A percentile compares a stretch with the other conserved stretches of the same genome.
Evolutionary conservation across 2,329 filamentous ascomycete species (phyloP).

Genomic region (Penicillium sp.): DNA sequence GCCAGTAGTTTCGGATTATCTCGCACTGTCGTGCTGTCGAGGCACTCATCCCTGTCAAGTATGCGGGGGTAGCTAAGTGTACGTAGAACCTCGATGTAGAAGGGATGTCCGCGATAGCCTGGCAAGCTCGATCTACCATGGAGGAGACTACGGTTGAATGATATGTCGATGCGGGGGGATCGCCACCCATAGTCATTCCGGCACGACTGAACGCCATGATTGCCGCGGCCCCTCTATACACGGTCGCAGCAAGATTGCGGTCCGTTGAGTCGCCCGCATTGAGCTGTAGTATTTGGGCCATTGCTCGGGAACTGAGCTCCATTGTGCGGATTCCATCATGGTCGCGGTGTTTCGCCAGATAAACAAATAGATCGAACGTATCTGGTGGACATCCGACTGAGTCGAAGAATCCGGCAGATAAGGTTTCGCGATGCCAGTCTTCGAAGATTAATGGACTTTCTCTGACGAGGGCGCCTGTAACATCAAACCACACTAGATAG

Average conservation of each 20-base stretch:
- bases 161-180: neutral
- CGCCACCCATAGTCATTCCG: neutral
- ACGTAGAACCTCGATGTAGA: slow-evolving; percentile 42
- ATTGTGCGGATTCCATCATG: slow-evolving; percentile 10
- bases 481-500: slow-evolving; percentile 46
- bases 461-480: slow-evolving; percentile 34
- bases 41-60: slow-evolving; percentile 41
- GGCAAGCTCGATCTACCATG: slow-evolving; percentile 40
- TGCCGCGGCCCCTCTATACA: slow-evolving; percentile 39
- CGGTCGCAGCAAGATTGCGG: slow-evolving; percentile 28
- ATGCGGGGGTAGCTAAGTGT: slow-evolving; percentile 42
- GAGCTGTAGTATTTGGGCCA: slow-evolving; percentile 24
- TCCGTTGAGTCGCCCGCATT: slow-evolving; percentile 17
- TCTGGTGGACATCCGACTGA: slow-evolving; percentile 43
- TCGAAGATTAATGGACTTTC: slow-evolving; percentile 38
- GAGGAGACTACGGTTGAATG: slow-evolving; percentile 25
- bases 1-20: slow-evolving; percentile 41
- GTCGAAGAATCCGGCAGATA: slow-evolving; percentile 38
- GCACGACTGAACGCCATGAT: slow-evolving; percentile 33
- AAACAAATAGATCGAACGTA: slow-evolving; percentile 40
- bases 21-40: slow-evolving; percentile 36
- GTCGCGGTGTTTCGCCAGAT: slow-evolving; percentile 30
- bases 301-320: slow-evolving; percentile 17
- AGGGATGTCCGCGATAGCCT: slow-evolving; percentile 33
- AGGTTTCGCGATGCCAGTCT: slow-evolving; percentile 42